These are phyloP conservation scores for Colletotrichum shisoi DNA, from an alignment of 2,329 filamentous ascomycete genomes.

Conservation along the genomic window DNA sequence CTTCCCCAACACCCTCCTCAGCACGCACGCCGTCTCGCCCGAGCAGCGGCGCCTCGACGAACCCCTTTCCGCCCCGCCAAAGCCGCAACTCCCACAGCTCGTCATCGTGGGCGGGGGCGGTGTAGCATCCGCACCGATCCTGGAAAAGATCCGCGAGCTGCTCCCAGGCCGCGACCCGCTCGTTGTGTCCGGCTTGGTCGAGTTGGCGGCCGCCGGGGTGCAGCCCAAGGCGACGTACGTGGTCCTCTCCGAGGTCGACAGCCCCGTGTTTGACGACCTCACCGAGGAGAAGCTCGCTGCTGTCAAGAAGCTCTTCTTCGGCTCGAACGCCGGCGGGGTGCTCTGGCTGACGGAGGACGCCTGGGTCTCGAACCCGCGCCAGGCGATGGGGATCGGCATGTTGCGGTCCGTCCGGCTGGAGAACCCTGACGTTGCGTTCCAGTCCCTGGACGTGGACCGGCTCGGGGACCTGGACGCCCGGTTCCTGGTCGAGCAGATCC, in stretches of 20 bases:
- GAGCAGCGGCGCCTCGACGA: background rate
- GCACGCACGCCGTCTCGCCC: background rate
- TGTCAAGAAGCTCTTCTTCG: background rate
- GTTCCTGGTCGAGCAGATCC: background rate
- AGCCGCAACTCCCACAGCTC: background rate
- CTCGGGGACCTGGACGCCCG: background rate
- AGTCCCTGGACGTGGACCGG: conserved; percentile 28
- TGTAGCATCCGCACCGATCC: background rate
- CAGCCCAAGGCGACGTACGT: conserved; percentile 17
- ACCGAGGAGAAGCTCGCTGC: conserved; percentile 12
- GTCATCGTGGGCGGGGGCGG: conserved; percentile 1
- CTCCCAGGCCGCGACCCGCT: background rate
- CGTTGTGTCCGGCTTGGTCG: conserved; percentile 1
- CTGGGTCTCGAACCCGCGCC: conserved; percentile 34
- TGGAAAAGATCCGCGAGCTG: background rate
- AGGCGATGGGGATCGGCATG: conserved; percentile 38
- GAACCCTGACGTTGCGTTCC: conserved; percentile 17
- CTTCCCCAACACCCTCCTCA: conserved; percentile 15
- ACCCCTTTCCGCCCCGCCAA: background rate
- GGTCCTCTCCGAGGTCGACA: conserved; percentile 33
- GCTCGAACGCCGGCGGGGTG: conserved; percentile 15
- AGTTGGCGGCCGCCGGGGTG: background rate
- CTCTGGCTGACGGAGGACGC: conserved; percentile 41
- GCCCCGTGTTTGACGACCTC: conserved; percentile 45
- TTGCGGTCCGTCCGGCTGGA: conserved; percentile 21